These are phyloP conservation scores for Celoporthe dispersa DNA, from an alignment of 2,329 filamentous ascomycete species.

Conservation along the genomic window DNA sequence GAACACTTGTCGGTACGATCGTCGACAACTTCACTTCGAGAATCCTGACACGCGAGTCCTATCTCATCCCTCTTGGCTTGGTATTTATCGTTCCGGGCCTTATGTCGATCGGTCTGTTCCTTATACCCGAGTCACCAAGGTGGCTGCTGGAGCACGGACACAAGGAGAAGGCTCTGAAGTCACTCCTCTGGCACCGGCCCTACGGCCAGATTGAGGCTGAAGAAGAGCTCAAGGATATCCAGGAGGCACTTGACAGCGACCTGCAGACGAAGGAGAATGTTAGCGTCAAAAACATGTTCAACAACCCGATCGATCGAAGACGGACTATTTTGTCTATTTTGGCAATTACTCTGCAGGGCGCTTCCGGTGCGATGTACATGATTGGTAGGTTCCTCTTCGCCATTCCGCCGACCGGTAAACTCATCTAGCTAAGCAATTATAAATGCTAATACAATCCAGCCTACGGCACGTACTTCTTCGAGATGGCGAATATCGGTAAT, in stretches of 20 bases:
- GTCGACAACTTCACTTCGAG: constrained; percentile 54
- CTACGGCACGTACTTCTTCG: constrained; percentile 63
- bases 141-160: constrained; percentile 45
- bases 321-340: constrained; percentile 53
- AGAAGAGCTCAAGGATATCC: constrained; percentile 44
- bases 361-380: constrained; percentile 52
- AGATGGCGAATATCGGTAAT: constrained; percentile 59
- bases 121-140: constrained; percentile 47
- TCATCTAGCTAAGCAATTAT: not conserved
- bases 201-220: constrained; percentile 37
- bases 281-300: constrained; percentile 52
- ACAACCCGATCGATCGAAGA: constrained; percentile 55
- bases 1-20: constrained; percentile 49
- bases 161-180: constrained; percentile 38
- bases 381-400: constrained; percentile 39
- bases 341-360: constrained; percentile 55
- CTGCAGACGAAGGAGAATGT: constrained; percentile 38
- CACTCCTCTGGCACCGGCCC: constrained; percentile 41
- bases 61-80: constrained; percentile 47
- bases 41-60: constrained; percentile 42
- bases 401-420: not conserved
- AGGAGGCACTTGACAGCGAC: constrained; percentile 42
- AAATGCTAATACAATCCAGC: constrained; percentile 40
- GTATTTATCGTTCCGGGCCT: constrained; percentile 45
- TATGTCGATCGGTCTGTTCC: constrained; percentile 42